phyloP scores from a whole-genome alignment of 352 stramenopile species.

The Phytopythium delawarense region DNA sequence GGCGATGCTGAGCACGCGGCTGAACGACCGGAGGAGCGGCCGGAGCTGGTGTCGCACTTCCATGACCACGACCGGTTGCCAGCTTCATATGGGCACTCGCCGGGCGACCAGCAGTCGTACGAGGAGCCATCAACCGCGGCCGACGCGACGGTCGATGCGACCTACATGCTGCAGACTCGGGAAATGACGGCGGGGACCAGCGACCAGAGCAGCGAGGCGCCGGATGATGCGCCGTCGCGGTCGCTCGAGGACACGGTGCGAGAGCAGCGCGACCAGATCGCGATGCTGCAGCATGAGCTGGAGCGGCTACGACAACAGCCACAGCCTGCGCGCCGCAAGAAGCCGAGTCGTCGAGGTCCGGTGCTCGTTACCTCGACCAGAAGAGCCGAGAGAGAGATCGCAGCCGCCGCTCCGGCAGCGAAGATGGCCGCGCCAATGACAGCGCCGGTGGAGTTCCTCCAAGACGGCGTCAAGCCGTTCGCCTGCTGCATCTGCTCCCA shows the following conservation, averaged over 20 bases:
- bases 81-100: background rate
- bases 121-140: background rate
- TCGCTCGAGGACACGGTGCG: conserved; percentile 33
- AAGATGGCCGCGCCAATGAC: conserved; percentile 19
- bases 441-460: conserved; percentile 46
- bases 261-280: conserved; percentile 44
- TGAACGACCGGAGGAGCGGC: background rate
- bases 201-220: background rate
- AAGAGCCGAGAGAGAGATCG: background rate
- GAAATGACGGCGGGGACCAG: background rate
- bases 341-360: background rate
- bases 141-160: background rate
- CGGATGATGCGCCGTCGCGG: background rate
- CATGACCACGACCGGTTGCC: background rate
- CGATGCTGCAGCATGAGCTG: conserved; percentile 31
- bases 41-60: background rate
- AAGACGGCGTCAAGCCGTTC: conserved; percentile 62
- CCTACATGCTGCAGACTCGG: background rate
- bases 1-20: background rate
- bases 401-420: background rate
- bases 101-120: background rate
- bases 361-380: background rate
- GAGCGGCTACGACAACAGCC: conserved; percentile 21
- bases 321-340: background rate
- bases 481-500: conserved; percentile 51